phyloP scores from a whole-genome alignment of 495 filamentous ascomycete species.

The Daldinia concentrica region DNA sequence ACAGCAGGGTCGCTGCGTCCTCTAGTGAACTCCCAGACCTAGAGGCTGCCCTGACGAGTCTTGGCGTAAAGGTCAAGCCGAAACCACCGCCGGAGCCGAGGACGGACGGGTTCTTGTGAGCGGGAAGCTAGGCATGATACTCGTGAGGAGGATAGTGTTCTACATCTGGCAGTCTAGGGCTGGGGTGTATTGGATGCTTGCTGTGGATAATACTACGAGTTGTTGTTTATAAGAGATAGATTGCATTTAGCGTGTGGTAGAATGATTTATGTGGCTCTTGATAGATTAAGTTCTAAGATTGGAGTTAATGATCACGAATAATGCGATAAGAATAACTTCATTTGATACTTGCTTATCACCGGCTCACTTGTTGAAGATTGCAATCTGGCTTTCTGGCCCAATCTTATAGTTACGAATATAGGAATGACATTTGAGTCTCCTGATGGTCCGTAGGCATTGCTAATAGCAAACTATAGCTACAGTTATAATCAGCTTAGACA shows the following conservation, averaged over 20 bases:
- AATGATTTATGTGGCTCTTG: neutral
- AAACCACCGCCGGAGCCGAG: constrained; percentile 32
- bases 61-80: constrained; percentile 33
- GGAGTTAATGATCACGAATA: neutral
- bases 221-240: neutral
- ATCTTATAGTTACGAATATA: neutral
- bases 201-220: neutral
- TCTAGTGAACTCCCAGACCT: constrained; percentile 55
- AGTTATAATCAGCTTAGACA: neutral
- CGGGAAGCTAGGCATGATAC: neutral
- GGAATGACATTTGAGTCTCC: neutral
- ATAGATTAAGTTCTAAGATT: neutral
- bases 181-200: neutral
- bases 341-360: neutral
- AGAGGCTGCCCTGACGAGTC: constrained; percentile 17
- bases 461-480: neutral
- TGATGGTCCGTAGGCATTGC: neutral
- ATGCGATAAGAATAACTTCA: neutral
- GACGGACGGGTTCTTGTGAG: constrained; percentile 39
- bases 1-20: constrained; percentile 51
- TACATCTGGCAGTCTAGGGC: neutral
- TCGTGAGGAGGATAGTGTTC: neutral
- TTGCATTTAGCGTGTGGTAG: neutral
- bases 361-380: neutral
- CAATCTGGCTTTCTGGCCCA: neutral